A percentile compares a stretch with the other conserved stretches of the same genome.
Evolutionary conservation across 139 green algal genomes (phyloP).

Genomic region (Auxenochlorella protothecoides): DNA sequence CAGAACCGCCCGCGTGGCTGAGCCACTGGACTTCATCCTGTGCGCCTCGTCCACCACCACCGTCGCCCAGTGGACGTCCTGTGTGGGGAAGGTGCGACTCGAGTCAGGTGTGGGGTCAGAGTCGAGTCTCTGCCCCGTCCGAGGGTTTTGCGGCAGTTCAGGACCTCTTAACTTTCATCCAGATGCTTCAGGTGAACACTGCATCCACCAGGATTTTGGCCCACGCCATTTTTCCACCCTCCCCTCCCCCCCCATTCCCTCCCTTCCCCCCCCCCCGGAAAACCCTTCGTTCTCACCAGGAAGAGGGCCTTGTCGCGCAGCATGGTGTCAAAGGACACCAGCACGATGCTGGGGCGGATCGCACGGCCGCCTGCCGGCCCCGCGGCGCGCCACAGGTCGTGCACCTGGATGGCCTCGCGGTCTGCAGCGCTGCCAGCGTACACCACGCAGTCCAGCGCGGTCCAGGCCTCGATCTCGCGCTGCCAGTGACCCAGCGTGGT

Average conservation of each 20-base stretch:
- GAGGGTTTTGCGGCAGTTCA: too few species aligned
- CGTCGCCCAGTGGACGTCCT: constrained; percentile 24
- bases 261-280: too few species aligned
- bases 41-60: constrained; percentile 66
- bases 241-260: too few species aligned
- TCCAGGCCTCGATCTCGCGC: constrained; percentile 86
- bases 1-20: constrained; percentile 41
- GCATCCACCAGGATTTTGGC: too few species aligned
- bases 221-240: too few species aligned
- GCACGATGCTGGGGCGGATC: constrained; percentile 58
- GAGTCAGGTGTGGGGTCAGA: too few species aligned
- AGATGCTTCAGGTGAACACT: too few species aligned
- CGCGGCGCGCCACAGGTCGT: constrained; percentile 25
- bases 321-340: constrained; percentile 62
- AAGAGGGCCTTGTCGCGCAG: constrained; percentile 29
- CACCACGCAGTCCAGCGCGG: constrained; percentile 66
- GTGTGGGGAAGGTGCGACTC: background rate
- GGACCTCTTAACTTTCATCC: too few species aligned
- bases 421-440: constrained; percentile 54
- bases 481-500: constrained; percentile 90
- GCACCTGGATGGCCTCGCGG: constrained; percentile 43
- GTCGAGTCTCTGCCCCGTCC: too few species aligned
- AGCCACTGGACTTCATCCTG: constrained; percentile 56
- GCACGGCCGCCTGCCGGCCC: background rate
- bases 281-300: background rate